Evolutionary conservation across 1,284 basidiomycete genomes (phyloP), one percentile per base, ranked within the genome.

Genomic region (Sparassis latifolia): DNA sequence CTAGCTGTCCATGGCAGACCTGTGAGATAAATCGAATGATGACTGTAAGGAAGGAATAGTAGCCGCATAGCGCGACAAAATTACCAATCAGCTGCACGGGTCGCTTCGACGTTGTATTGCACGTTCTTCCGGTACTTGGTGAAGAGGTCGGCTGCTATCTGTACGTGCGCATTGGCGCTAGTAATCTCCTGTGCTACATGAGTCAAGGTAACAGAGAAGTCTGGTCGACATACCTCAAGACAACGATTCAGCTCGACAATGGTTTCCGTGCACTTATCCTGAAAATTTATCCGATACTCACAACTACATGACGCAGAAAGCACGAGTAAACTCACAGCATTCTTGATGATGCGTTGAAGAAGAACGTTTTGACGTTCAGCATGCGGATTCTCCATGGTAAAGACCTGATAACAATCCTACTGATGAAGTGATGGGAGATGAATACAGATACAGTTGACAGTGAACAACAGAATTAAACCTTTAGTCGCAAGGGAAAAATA

Each of bases 341-440:
- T 95, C 69, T 92, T 93, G 42, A 92, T 75, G 56, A 96, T 94
- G 29, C 92, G 80, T 61, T 94, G 90, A 2, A 96, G 76, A 30
- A 96, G 77, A 32, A 93, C 82, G 32, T 89, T 89, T 65, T 96
- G 93, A 52, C 89, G 78, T 67, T 93, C 91, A 55, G 92, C 89
- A 63, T 96, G 90, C 33, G 89, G 90, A 64, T 92, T 92, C 69
- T 93, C 88, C 91, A 93, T 92, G n/a, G 4, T 20, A 20, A 20
- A 20, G 1, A 1, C 20, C 20, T 20, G 20, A 20, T 1, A 20
- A 20, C 20, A 20, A 20, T 20, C 1, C 20, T 20, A 20, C 20
- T 20, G 20, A 20, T 20, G 20, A 20, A 20, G 20, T 20, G 20
- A 20, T 1, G 20, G 20, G 20, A 1, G 20, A 1, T 20, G 20